phyloP scores from a whole-genome alignment of 495 filamentous ascomycete genomes.

The Bathelium albidoporum region DNA sequence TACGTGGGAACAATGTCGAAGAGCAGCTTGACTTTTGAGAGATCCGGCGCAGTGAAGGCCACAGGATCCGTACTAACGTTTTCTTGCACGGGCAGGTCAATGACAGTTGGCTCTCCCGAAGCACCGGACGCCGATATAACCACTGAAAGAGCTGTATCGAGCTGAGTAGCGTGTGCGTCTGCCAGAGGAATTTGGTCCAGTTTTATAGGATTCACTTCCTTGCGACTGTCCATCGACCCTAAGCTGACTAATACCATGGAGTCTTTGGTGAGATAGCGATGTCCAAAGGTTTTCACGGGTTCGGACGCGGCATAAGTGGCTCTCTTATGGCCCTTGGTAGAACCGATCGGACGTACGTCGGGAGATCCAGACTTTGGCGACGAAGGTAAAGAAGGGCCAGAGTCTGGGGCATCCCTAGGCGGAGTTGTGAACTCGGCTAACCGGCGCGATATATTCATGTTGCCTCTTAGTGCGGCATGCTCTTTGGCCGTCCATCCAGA shows the following conservation, averaged over 20 bases:
- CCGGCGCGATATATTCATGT: constrained; percentile 63
- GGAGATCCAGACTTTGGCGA: constrained; percentile 20
- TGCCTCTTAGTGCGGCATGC: constrained; percentile 80
- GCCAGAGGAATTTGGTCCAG: constrained; percentile 81
- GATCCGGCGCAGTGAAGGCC: constrained; percentile 69
- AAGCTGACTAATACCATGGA: constrained; percentile 85
- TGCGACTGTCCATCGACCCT: constrained; percentile 81
- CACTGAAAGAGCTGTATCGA: constrained; percentile 87
- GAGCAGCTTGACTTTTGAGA: constrained; percentile 70
- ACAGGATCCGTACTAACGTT: constrained; percentile 90
- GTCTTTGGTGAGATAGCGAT: constrained; percentile 83
- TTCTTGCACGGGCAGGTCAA: constrained; percentile 88
- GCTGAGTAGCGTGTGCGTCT: constrained; percentile 79
- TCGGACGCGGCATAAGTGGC: constrained; percentile 42
- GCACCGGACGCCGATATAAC: constrained; percentile 87
- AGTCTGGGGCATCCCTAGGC: constrained; percentile 30
- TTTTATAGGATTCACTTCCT: constrained; percentile 61
- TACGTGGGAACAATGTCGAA: constrained; percentile 99
- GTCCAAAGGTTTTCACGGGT: constrained; percentile 88
- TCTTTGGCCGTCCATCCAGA: constrained; percentile 95
- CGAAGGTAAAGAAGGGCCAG: neutral
- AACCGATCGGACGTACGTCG: constrained; percentile 10
- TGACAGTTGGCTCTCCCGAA: constrained; percentile 70
- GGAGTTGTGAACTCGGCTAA: constrained; percentile 46
- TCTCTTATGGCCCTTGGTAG: constrained; percentile 2